phyloP scores from a whole-genome alignment of 345 rosid species.

The Sisymbrium altissimum region DNA sequence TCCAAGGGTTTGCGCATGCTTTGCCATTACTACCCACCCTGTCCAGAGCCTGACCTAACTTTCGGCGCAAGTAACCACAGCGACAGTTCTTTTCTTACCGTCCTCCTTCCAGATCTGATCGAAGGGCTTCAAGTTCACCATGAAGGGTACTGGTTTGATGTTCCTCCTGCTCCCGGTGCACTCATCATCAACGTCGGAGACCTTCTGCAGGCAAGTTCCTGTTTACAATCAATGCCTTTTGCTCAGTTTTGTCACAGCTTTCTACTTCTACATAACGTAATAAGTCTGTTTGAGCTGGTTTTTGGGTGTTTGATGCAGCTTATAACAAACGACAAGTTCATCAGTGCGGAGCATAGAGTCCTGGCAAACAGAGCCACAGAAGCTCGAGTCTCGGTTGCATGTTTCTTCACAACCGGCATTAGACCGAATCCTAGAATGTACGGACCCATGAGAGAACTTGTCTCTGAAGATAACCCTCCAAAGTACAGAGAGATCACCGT shows the following conservation, averaged over 20 bases:
- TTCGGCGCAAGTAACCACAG: conserved; percentile 46
- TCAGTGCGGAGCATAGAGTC: conserved; percentile 45
- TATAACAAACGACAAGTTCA: conserved; percentile 41
- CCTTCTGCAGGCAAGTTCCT: conserved; percentile 48
- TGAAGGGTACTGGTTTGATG: conserved; percentile 43
- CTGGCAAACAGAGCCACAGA: conserved; percentile 34
- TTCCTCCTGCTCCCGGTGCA: conserved; percentile 47
- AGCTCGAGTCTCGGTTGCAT: conserved; percentile 41
- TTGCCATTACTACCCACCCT: conserved; percentile 54
- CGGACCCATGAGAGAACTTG: conserved; percentile 44
- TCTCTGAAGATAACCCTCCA: conserved; percentile 46
- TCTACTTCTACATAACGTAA: no score
- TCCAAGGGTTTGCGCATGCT: conserved; percentile 36
- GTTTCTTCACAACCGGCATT: conserved; percentile 38
- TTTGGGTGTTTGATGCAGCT: conserved; percentile 28
- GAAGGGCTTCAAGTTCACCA: conserved; percentile 57
- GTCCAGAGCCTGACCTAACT: conserved; percentile 57
- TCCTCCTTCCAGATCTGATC: conserved; percentile 59
- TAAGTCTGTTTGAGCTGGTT: no score
- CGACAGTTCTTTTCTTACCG: conserved; percentile 47
- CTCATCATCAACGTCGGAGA: conserved; percentile 55
- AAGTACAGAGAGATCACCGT: conserved; percentile 44
- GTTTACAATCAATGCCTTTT: neutral
- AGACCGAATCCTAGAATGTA: conserved; percentile 27
- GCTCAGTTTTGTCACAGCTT: neutral